Conservation (phyloP, 257 asterid species). For the Nicotiana attenuata region DNA sequence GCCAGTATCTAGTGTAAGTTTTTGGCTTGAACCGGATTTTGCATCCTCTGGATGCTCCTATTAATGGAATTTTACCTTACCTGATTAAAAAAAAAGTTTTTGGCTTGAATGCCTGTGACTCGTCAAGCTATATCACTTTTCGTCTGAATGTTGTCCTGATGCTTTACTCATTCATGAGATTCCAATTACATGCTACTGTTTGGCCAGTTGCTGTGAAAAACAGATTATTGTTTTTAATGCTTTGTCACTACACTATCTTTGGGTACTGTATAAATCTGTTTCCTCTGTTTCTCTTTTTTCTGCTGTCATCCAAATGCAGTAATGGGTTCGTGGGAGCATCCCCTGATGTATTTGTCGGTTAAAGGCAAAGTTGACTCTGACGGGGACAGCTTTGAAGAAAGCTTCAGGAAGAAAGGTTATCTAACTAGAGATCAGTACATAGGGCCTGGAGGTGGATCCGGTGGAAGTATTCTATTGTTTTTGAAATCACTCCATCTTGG, state of each 20-base stretch:
- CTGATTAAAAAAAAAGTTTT: too few relatives aligned
- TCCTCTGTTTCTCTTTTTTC: conserved; percentile 12
- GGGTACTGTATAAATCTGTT: background rate
- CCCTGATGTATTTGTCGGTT: conserved; percentile 51
- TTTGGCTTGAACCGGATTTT: background rate
- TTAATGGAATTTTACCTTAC: too few relatives aligned
- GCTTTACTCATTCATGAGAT: background rate
- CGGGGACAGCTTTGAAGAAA: conserved; percentile 52
- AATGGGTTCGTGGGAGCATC: conserved; percentile 88
- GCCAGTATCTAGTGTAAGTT: background rate
- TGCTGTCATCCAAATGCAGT: conserved; percentile 47
- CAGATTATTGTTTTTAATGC: background rate
- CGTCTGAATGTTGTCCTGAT: background rate
- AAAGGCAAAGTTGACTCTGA: conserved; percentile 81
- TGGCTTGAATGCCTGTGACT: background rate
- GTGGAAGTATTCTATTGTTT: conserved; percentile 87
- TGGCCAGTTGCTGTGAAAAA: background rate
- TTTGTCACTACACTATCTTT: background rate
- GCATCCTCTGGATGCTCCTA: too few relatives aligned
- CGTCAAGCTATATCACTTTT: background rate
- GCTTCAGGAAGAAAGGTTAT: conserved; percentile 24
- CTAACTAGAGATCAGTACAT: conserved; percentile 16
- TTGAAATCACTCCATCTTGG: conserved; percentile 53
- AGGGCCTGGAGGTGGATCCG: conserved; percentile 98
- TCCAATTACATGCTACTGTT: background rate